Base-by-base conservation (phyloP, 192 early-diverging fungal species). In the Rhizophagus clarus region DNA sequence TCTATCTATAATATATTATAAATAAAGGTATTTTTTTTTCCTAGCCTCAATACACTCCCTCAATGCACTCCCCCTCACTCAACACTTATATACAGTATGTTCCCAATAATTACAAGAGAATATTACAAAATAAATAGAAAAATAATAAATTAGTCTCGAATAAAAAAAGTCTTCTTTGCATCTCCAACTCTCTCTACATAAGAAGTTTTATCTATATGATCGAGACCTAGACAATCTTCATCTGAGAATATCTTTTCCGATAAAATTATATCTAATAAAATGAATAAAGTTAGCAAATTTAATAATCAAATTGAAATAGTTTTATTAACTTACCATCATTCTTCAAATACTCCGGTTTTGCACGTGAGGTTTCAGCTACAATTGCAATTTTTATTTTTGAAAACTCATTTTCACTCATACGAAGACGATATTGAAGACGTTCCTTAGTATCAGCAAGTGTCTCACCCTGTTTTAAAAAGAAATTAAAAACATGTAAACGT, bases 401-500 rank as follows among this genome's bases (percentile, higher is more conserved):
- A 77, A 94, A 94, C 49, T 98, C 97, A 87, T 95, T 95, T 60
- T 96, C 94, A 80, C 87, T 88, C 90, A 95, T 88, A 12, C 95
- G 95, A 28, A 94, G 86, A 49, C 91, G 84, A 72, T 69, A 82
- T 75, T 90, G 90, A 74, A 98, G 86, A 8, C 97, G 89, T 72
- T 80, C 76, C 89, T 93, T 95, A n/a, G 95, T 95, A 2, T 90
- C 91, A 17, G 86, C 51, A 79, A 94, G 90, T 24, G 82, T 26
- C 80, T 97, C 96, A 63, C 88, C 93, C 88, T 91, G 11, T 11
- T 10, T 45, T 40, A 40, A 45, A 45, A 45, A 10, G 11, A 45
- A 45, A 14, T 45, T 12, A 45, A 45, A 45, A 45, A 5, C 8
- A 40, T 7, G 6, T 40, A 40, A 40, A 40, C 8, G 37, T 45